These are phyloP conservation scores for Coniella vitis DNA, from an alignment of 2,329 filamentous ascomycete species.

Conservation along the genomic window DNA sequence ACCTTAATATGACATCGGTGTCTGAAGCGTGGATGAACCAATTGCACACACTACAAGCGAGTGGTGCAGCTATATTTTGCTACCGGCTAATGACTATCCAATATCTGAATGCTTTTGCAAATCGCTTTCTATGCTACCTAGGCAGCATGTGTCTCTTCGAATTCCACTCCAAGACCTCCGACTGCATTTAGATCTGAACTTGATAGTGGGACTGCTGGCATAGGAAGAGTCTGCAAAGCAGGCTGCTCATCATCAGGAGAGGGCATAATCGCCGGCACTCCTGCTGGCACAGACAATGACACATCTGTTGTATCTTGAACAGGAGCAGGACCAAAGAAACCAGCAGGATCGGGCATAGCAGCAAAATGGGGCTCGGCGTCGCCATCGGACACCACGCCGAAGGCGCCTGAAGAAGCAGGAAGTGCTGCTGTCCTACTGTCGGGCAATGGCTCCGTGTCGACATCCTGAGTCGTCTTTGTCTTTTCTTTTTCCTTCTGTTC, in stretches of 20 bases:
- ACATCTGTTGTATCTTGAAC: background rate
- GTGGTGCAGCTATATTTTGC: too few species aligned
- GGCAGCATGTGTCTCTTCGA: too few species aligned
- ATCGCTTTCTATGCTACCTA: too few species aligned
- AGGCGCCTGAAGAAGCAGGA: background rate
- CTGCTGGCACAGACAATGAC: slow-evolving; percentile 9
- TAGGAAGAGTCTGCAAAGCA: background rate
- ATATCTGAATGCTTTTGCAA: too few species aligned
- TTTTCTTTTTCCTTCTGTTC: slow-evolving; percentile 6
- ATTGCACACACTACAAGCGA: too few species aligned
- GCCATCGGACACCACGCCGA: background rate
- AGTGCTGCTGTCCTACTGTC: background rate
- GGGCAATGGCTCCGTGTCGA: background rate
- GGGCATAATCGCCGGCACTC: slow-evolving; percentile 9
- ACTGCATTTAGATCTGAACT: background rate
- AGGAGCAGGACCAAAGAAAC: background rate
- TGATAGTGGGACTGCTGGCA: background rate
- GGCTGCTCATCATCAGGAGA: background rate
- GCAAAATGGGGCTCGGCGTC: background rate
- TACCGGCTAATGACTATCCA: too few species aligned
- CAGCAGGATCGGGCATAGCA: background rate
- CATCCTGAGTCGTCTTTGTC: background rate
- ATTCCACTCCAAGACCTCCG: too few species aligned
- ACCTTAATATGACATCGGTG: too few species aligned
- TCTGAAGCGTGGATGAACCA: too few species aligned